Evolutionary conservation across 345 rosid species (phyloP).

Genomic region (Brassica nigra): DNA sequence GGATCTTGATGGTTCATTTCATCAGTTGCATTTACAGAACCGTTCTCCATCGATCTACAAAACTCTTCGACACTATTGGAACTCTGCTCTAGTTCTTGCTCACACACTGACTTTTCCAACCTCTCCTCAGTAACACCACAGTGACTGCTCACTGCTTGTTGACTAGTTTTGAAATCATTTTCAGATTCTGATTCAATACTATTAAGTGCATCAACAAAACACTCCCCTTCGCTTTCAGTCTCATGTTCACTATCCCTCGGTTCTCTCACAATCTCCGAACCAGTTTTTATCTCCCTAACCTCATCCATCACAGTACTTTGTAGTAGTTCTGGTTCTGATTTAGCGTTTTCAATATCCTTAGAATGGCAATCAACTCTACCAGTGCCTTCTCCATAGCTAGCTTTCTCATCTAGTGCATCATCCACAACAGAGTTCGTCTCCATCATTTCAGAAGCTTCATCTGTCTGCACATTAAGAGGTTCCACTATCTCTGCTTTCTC

Average conservation of each 20-base stretch:
- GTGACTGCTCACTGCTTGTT: conserved; percentile 11
- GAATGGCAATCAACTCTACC: conserved; percentile 32
- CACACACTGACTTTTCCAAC: conserved; percentile 29
- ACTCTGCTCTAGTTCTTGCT: conserved; percentile 11
- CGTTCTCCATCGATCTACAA: neutral
- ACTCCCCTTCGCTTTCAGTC: conserved; percentile 79
- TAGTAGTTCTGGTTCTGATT: conserved; percentile 37
- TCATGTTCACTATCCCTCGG: conserved; percentile 50
- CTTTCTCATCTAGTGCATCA: conserved; percentile 20
- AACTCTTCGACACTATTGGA: conserved; percentile 22
- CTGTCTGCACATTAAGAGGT: conserved; percentile 39
- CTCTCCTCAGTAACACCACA: conserved; percentile 14
- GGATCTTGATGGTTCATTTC: conserved; percentile 41
- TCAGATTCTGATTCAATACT: conserved; percentile 75
- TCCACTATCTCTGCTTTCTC: conserved; percentile 77
- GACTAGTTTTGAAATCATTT: conserved; percentile 32
- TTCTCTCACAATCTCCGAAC: conserved; percentile 63
- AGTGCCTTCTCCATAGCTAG: conserved; percentile 28
- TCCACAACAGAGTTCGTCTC: conserved; percentile 12
- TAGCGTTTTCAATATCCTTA: conserved; percentile 35
- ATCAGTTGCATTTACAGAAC: conserved; percentile 33
- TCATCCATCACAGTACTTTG: conserved; percentile 59
- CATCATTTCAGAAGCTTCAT: conserved; percentile 41
- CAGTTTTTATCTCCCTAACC: conserved; percentile 48
- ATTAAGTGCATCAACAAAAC: conserved; percentile 81